Evolutionary conservation across 768 basidiomycete species (phyloP).

Genomic region (Pulveroboletus ravenelii): DNA sequence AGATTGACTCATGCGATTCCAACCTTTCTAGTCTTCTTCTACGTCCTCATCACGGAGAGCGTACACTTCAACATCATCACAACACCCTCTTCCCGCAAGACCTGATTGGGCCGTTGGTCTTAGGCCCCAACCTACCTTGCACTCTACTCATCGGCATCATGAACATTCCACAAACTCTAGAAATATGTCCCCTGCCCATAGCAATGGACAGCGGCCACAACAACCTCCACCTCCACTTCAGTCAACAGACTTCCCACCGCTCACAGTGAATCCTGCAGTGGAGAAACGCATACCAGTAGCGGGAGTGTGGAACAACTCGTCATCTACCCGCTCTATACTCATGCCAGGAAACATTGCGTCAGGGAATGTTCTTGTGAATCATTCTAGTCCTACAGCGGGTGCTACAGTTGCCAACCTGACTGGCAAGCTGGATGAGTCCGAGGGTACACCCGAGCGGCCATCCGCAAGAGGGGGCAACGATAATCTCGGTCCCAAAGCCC

Average conservation of each 20-base stretch:
- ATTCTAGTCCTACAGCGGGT: constrained; percentile 26
- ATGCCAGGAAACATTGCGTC: constrained; percentile 34
- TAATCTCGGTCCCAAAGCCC: constrained; percentile 34
- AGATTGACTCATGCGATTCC: constrained; percentile 7
- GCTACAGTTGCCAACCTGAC: constrained; percentile 3
- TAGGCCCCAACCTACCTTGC: constrained; percentile 67
- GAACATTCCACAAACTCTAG: constrained; percentile 40
- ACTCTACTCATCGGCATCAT: constrained; percentile 50
- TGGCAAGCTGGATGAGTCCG: constrained; percentile 41
- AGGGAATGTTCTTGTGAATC: constrained; percentile 36
- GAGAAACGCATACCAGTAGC: constrained; percentile 54
- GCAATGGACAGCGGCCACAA: constrained; percentile 33
- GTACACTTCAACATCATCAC: constrained; percentile 68
- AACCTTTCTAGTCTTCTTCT: constrained; percentile 59
- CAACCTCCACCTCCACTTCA: constrained; percentile 43
- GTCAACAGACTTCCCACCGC: constrained; percentile 67
- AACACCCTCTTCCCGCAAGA: constrained; percentile 74
- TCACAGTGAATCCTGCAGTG: constrained; percentile 39
- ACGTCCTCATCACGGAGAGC: constrained; percentile 77
- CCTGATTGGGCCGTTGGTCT: constrained; percentile 90
- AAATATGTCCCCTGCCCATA: constrained; percentile 37
- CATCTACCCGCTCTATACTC: constrained; percentile 49
- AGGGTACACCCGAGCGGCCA: constrained; percentile 44
- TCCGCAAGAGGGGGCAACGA: constrained; percentile 42
- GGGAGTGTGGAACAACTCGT: constrained; percentile 69